Evolutionary conservation across 495 filamentous ascomycete genomes (phyloP).

Genomic region (Penicillium fimorum): DNA sequence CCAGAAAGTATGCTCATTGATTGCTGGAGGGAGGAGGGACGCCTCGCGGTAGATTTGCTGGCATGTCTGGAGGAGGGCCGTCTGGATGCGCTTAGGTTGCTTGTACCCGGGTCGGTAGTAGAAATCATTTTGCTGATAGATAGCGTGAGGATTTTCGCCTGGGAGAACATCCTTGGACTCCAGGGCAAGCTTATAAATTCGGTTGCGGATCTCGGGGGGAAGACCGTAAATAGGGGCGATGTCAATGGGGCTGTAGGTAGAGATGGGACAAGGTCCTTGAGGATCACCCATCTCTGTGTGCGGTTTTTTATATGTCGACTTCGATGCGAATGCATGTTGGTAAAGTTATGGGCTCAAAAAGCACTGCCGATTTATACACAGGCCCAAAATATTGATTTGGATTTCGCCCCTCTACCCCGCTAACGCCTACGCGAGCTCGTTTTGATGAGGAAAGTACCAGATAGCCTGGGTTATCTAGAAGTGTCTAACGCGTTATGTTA

Average conservation of each 20-base stretch:
- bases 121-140: slow-evolving; percentile 16
- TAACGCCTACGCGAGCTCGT: not conserved
- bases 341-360: not conserved
- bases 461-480: not conserved
- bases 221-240: slow-evolving; percentile 12
- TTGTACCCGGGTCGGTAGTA: slow-evolving; percentile 23
- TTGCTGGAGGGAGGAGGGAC: slow-evolving; percentile 17
- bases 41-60: slow-evolving; percentile 22
- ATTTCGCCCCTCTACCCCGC: not conserved
- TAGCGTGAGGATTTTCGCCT: not conserved
- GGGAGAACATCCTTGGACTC: slow-evolving; percentile 12
- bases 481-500: not conserved
- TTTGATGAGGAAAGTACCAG: not conserved
- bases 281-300: not conserved
- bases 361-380: not conserved
- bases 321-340: not conserved
- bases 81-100: slow-evolving; percentile 17
- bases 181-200: slow-evolving; percentile 11
- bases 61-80: slow-evolving; percentile 21
- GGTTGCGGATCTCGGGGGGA: slow-evolving; percentile 19
- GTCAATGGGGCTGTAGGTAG: slow-evolving; percentile 9
- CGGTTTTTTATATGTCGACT: not conserved
- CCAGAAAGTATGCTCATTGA: slow-evolving; percentile 24
- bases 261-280: slow-evolving; percentile 9
- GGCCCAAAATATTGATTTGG: not conserved